Evolutionary conservation across 2,329 filamentous ascomycete species (phyloP).

Genomic region (Cercospora sp.): DNA sequence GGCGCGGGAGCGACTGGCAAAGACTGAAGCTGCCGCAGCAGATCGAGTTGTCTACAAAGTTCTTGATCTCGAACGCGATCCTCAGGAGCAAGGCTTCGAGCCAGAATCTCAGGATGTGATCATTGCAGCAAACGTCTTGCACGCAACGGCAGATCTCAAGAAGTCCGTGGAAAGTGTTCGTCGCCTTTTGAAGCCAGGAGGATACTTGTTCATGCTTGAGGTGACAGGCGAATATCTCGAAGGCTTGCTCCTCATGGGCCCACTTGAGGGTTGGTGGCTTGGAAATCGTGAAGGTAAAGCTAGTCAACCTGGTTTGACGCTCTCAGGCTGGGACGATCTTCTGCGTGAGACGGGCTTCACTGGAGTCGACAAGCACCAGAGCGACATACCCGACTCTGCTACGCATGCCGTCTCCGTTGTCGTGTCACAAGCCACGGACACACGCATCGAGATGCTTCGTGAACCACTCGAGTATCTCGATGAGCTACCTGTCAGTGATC

Average conservation of each 20-base stretch:
- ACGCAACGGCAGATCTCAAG: conserved; percentile 28
- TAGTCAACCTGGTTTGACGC: conserved; percentile 32
- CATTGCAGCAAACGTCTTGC: conserved; percentile 33
- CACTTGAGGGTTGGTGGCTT: conserved; percentile 23
- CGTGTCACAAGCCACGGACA: conserved; percentile 23
- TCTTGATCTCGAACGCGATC: conserved; percentile 38
- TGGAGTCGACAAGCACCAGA: conserved; percentile 33
- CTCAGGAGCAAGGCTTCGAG: conserved; percentile 40
- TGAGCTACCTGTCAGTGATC: conserved; percentile 19
- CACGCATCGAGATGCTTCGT: conserved; percentile 22
- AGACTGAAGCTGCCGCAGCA: conserved; percentile 17
- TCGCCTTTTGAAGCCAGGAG: conserved; percentile 33
- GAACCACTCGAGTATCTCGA: conserved; percentile 22
- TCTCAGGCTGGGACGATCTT: conserved; percentile 38
- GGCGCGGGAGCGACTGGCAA: conserved; percentile 30
- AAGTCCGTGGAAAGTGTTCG: conserved; percentile 30
- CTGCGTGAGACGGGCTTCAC: conserved; percentile 40
- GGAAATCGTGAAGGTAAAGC: conserved; percentile 33
- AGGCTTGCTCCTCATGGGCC: conserved; percentile 21
- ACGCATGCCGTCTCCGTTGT: conserved; percentile 24
- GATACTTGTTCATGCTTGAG: conserved; percentile 31
- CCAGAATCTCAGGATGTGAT: conserved; percentile 31
- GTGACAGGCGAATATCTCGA: conserved; percentile 23
- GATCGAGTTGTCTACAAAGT: conserved; percentile 37
- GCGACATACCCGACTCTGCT: conserved; percentile 20